A percentile compares a stretch with the other conserved stretches of the same genome.
Conservation (phyloP, 768 basidiomycete species). For the Jaapia argillacea region DNA sequence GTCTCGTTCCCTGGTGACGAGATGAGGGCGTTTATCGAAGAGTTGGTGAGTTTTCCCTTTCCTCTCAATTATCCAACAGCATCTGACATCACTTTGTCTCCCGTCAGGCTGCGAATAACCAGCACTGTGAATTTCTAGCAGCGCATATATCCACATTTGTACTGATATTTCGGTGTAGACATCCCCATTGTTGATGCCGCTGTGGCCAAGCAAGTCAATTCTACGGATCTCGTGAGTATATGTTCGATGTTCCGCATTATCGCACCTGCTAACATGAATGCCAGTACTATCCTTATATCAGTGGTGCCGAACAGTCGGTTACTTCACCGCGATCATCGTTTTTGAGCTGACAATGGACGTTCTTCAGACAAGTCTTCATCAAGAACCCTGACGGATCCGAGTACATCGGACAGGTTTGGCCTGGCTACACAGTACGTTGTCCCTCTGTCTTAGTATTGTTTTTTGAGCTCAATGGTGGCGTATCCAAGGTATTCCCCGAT, state of each 20-base stretch:
- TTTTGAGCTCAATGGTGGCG: background rate
- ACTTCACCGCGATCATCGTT: background rate
- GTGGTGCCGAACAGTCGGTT: slow-evolving; percentile 47
- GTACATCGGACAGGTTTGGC: slow-evolving; percentile 73
- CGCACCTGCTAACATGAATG: background rate
- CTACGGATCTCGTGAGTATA: slow-evolving; percentile 47
- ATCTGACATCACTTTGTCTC: background rate
- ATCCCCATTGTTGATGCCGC: slow-evolving; percentile 67
- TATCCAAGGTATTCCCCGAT: slow-evolving; percentile 44
- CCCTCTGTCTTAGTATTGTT: background rate
- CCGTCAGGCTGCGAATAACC: slow-evolving; percentile 34
- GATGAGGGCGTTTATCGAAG: slow-evolving; percentile 40
- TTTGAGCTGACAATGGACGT: background rate
- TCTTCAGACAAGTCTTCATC: slow-evolving; percentile 52
- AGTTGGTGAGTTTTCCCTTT: slow-evolving; percentile 35
- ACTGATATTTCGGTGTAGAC: slow-evolving; percentile 25
- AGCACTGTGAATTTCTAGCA: slow-evolving; percentile 31
- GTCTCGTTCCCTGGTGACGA: slow-evolving; percentile 48
- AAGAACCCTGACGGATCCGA: slow-evolving; percentile 67
- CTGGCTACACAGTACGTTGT: slow-evolving; percentile 51
- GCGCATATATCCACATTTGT: too few relatives aligned
- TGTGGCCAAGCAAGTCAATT: slow-evolving; percentile 44
- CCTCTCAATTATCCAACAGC: background rate
- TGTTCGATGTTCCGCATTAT: background rate
- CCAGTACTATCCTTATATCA: slow-evolving; percentile 62